These are phyloP conservation scores for Aquilaria malaccensis DNA, from an alignment of 345 rosid species.

Conservation along the genomic window DNA sequence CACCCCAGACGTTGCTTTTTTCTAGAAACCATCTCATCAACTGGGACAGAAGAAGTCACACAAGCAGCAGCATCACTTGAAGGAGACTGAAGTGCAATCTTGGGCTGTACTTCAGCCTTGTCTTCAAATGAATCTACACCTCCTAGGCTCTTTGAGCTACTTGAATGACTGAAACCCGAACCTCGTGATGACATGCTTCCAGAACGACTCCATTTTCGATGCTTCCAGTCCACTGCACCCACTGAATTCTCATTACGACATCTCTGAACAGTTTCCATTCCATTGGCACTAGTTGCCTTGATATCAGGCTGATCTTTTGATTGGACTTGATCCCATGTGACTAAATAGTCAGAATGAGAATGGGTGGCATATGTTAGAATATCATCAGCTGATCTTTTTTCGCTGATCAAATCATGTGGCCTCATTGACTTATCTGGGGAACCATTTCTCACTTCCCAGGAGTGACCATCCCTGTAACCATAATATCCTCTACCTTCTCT, in stretches of 20 bases:
- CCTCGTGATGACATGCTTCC: conserved; percentile 81
- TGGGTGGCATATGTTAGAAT: conserved; percentile 33
- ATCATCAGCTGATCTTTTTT: conserved; percentile 56
- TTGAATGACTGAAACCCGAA: conserved; percentile 79
- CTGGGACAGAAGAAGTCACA: conserved; percentile 35
- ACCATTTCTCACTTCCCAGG: conserved; percentile 64
- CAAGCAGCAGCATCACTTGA: conserved; percentile 58
- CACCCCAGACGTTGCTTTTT: conserved; percentile 93
- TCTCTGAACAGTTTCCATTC: conserved; percentile 36
- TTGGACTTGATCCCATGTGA: conserved; percentile 46
- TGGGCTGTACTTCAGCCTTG: conserved; percentile 41
- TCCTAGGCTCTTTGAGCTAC: conserved; percentile 77
- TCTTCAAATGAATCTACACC: conserved; percentile 55
- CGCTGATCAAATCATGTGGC: conserved; percentile 43
- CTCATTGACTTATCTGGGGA: conserved; percentile 48
- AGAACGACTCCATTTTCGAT: conserved; percentile 64
- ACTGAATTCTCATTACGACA: conserved; percentile 47
- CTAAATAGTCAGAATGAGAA: conserved; percentile 37
- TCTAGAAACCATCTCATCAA: conserved; percentile 55
- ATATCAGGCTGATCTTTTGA: conserved; percentile 46
- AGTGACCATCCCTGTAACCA: conserved; percentile 56
- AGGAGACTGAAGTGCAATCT: conserved; percentile 47
- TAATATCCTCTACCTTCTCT: conserved; percentile 61
- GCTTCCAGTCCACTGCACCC: conserved; percentile 51
- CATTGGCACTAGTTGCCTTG: conserved; percentile 33